phyloP scores from a whole-genome alignment of 1,284 basidiomycete genomes.

The Pterula multifida region DNA sequence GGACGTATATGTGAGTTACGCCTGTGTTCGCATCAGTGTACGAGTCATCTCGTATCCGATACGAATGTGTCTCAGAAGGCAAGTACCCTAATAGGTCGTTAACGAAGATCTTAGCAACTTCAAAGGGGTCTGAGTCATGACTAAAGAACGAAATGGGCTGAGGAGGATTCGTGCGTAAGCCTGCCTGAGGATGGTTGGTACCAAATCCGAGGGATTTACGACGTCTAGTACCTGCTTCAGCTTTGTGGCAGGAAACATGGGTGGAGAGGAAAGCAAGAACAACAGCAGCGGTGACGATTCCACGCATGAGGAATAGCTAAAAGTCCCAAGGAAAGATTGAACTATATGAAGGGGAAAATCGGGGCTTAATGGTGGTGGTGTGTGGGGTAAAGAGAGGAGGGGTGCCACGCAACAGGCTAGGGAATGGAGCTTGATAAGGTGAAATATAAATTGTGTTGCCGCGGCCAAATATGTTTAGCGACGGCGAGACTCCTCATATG shows the following conservation, averaged over 20 bases:
- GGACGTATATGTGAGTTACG: conserved; percentile 77
- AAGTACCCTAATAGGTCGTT: conserved; percentile 30
- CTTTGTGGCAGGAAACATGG: background rate
- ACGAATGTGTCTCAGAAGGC: conserved; percentile 28
- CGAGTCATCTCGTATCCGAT: conserved; percentile 63
- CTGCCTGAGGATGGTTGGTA: conserved; percentile 59
- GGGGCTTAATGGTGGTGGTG: background rate
- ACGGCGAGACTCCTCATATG: too few relatives aligned
- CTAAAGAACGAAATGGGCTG: conserved; percentile 29
- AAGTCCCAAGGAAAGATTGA: background rate
- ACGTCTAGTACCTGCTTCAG: conserved; percentile 11
- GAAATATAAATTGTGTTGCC: too few relatives aligned
- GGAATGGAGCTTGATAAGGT: background rate
- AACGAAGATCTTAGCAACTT: conserved; percentile 52
- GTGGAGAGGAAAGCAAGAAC: background rate
- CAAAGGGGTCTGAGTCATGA: conserved; percentile 33
- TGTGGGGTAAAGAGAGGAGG: background rate
- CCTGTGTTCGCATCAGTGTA: conserved; percentile 78
- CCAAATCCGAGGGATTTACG: conserved; percentile 79
- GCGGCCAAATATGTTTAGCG: too few relatives aligned
- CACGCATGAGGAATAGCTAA: background rate
- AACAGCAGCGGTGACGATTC: conserved; percentile 1
- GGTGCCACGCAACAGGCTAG: background rate
- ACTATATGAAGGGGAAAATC: too few relatives aligned
- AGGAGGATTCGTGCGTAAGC: conserved; percentile 44